A percentile compares a stretch with the other conserved stretches of the same genome.
Evolutionary conservation across 2,329 filamentous ascomycete species (phyloP).

Genomic region (Leptographium galeiforme): DNA sequence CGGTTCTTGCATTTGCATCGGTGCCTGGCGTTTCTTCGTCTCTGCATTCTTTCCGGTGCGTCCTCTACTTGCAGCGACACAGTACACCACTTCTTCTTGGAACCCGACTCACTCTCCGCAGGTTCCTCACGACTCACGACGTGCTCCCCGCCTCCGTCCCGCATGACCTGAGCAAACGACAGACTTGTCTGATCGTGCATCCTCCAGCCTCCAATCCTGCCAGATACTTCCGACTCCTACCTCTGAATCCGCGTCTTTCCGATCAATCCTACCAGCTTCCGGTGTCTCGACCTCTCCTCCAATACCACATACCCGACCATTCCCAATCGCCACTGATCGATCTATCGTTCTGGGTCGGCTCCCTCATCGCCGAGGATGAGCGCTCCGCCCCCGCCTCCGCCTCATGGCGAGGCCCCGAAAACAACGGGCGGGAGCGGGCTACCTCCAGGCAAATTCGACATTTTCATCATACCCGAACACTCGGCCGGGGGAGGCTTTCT

Average conservation of each 20-base stretch:
- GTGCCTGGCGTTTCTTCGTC: background rate
- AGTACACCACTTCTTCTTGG: background rate
- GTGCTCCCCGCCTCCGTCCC: background rate
- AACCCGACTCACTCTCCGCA: too few species aligned
- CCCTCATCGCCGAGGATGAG: conserved; percentile 23
- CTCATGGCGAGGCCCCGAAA: conserved; percentile 69
- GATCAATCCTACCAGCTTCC: background rate
- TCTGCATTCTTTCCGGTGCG: background rate
- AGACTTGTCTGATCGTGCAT: background rate
- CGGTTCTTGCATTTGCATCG: background rate
- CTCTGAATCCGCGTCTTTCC: background rate
- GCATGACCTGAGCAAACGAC: background rate
- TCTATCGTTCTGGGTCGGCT: background rate
- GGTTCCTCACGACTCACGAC: background rate
- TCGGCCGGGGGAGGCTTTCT: conserved; percentile 80
- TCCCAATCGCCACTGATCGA: too few species aligned
- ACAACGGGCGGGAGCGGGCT: conserved; percentile 42
- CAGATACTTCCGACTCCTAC: background rate
- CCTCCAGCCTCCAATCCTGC: background rate
- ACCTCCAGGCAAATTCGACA: conserved; percentile 86
- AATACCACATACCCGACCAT: background rate
- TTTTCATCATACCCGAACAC: conserved; percentile 91
- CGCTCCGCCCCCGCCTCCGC: conserved; percentile 68
- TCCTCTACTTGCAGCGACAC: background rate
- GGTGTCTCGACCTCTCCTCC: background rate